phyloP scores from a whole-genome alignment of 768 basidiomycete species.

The Hericium rajendrae region DNA sequence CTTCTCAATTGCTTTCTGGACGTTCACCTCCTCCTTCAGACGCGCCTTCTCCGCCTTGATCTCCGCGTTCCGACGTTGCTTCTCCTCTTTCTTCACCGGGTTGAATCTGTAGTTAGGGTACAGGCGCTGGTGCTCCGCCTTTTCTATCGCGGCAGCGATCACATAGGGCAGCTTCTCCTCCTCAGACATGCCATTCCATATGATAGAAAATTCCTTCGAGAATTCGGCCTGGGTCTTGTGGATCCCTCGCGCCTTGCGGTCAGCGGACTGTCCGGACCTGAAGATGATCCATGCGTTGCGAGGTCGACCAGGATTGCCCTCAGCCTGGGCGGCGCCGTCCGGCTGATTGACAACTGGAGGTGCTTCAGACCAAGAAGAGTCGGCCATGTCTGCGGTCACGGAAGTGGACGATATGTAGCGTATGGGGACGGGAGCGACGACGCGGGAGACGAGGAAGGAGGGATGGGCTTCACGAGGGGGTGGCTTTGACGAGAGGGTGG shows the following conservation, averaged over 20 bases:
- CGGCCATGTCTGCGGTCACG: neutral
- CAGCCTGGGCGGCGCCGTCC: neutral
- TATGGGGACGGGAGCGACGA: too few species aligned
- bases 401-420: neutral
- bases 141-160: slow-evolving; percentile 7
- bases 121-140: slow-evolving; percentile 8
- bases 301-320: slow-evolving; percentile 24
- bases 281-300: slow-evolving; percentile 45
- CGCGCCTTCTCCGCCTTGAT: slow-evolving; percentile 8
- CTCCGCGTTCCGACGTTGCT: slow-evolving; percentile 10
- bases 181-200: slow-evolving; percentile 30
- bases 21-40: slow-evolving; percentile 7
- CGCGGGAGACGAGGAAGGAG: neutral
- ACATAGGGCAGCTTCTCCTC: slow-evolving; percentile 20
- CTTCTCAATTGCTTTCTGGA: slow-evolving; percentile 6
- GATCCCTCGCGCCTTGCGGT: slow-evolving; percentile 18
- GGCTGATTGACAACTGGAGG: neutral
- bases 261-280: slow-evolving; percentile 32
- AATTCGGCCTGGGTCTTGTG: slow-evolving; percentile 30
- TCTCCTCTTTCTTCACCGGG: slow-evolving; percentile 6
- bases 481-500: too few species aligned
- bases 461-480: neutral
- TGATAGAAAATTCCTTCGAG: slow-evolving; percentile 30
- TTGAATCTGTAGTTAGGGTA: slow-evolving; percentile 13
- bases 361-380: neutral